A percentile compares a stretch with the other conserved stretches of the same genome.
phyloP scores from a whole-genome alignment of 2,329 filamentous ascomycete species.

The Biscogniauxia marginata region DNA sequence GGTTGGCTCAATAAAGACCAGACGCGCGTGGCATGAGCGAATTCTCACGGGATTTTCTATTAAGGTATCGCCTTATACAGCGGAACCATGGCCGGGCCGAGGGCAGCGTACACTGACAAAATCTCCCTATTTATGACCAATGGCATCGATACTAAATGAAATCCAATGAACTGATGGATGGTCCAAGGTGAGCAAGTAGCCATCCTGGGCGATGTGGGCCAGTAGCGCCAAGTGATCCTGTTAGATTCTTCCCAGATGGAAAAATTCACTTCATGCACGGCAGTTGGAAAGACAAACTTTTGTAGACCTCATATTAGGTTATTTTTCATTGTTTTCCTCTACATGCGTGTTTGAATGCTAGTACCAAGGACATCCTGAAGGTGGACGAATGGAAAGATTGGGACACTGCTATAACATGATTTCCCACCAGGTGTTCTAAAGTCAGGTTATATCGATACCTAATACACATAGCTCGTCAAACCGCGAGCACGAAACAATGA shows the following conservation, averaged over 20 bases:
- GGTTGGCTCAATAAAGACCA: conserved; percentile 2
- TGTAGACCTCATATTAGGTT: neutral
- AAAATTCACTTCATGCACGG: neutral
- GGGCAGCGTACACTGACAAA: neutral
- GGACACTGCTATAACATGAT: neutral
- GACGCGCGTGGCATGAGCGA: neutral
- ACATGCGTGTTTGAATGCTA: too few species aligned
- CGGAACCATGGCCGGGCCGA: neutral
- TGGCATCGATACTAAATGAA: neutral
- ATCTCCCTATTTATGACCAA: neutral
- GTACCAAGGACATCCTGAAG: neutral
- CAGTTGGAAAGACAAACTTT: neutral
- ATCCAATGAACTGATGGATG: neutral
- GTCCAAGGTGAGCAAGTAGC: neutral
- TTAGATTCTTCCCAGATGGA: neutral
- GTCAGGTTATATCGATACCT: too few species aligned
- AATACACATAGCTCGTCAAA: too few species aligned
- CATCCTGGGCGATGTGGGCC: neutral
- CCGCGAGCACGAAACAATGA: too few species aligned
- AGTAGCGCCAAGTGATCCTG: neutral
- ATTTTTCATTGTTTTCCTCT: neutral
- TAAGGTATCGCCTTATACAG: neutral
- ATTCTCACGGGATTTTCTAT: neutral
- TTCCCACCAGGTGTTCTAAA: too few species aligned
- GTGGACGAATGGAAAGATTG: neutral